Conservation (phyloP, 345 rosid genomes). For the Eucalyptus pauciflora region DNA sequence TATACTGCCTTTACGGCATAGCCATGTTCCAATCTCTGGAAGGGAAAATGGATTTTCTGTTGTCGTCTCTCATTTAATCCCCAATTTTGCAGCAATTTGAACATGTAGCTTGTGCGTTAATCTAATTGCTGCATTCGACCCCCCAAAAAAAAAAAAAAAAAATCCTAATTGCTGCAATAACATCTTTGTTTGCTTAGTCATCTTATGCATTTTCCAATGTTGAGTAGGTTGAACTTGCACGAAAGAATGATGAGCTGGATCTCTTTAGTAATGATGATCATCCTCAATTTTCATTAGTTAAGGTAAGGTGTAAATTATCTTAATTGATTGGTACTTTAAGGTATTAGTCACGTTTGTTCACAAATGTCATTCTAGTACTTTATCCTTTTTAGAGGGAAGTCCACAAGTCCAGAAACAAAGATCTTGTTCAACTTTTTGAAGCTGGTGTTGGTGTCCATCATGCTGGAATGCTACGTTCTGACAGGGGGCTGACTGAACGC, state of each 20-base stretch:
- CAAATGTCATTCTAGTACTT: not conserved
- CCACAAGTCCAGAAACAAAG: slow-evolving; percentile 89
- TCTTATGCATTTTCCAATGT: not conserved
- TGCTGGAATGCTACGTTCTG: slow-evolving; percentile 96
- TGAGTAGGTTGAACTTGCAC: slow-evolving; percentile 80
- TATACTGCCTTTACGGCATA: not conserved
- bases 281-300: slow-evolving; percentile 54
- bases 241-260: slow-evolving; percentile 47
- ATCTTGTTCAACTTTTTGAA: slow-evolving; percentile 75
- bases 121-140: not conserved
- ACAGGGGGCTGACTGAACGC: slow-evolving; percentile 87
- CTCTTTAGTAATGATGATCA: slow-evolving; percentile 53
- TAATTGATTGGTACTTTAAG: not conserved
- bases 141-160: no score
- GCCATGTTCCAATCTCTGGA: not conserved
- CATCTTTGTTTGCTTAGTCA: not conserved
- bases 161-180: not conserved
- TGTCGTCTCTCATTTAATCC: not conserved
- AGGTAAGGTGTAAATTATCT: slow-evolving; percentile 30
- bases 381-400: slow-evolving; percentile 66
- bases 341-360: not conserved
- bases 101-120: not conserved
- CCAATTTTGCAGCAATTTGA: not conserved
- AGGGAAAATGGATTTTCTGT: not conserved
- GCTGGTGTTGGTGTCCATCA: slow-evolving; percentile 78